These are phyloP conservation scores for Hypsizygus marmoreus DNA, from an alignment of 768 basidiomycete species.

Conservation along the genomic window DNA sequence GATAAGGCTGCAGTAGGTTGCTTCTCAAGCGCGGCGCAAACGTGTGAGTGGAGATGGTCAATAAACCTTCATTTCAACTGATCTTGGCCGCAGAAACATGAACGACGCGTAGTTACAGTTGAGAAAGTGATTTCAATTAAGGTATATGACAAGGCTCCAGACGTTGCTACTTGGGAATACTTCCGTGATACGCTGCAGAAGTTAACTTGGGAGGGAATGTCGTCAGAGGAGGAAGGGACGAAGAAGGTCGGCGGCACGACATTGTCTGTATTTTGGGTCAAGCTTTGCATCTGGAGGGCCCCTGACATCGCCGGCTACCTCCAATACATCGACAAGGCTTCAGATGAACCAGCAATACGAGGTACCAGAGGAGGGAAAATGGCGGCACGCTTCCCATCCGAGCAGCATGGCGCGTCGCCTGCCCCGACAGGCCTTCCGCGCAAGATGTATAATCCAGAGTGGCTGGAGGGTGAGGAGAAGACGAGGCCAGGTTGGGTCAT, in stretches of 20 bases:
- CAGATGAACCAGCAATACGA: not conserved
- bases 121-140: constrained; percentile 6
- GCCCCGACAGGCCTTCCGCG: constrained; percentile 2
- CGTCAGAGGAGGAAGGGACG: constrained; percentile 11
- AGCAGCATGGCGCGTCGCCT: not conserved
- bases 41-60: not conserved
- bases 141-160: not conserved
- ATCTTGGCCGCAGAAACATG: not conserved
- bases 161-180: constrained; percentile 10
- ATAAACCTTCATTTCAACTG: not conserved
- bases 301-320: constrained; percentile 2
- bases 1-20: not conserved
- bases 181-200: constrained; percentile 1
- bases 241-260: not conserved
- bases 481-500: not conserved
- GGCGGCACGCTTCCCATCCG: not conserved
- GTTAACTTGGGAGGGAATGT: constrained; percentile 11
- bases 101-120: not conserved
- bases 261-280: not conserved
- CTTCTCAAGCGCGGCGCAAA: not conserved
- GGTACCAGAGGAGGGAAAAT: not conserved
- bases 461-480: constrained; percentile 3
- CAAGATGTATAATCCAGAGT: constrained; percentile 7
- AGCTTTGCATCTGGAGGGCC: constrained; percentile 5
- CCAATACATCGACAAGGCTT: constrained; percentile 4